Evolutionary conservation across 108 stramenopile genomes (phyloP), one percentile per base, ranked within the genome.

Genomic region (Cylindrotheca fusiformis): DNA sequence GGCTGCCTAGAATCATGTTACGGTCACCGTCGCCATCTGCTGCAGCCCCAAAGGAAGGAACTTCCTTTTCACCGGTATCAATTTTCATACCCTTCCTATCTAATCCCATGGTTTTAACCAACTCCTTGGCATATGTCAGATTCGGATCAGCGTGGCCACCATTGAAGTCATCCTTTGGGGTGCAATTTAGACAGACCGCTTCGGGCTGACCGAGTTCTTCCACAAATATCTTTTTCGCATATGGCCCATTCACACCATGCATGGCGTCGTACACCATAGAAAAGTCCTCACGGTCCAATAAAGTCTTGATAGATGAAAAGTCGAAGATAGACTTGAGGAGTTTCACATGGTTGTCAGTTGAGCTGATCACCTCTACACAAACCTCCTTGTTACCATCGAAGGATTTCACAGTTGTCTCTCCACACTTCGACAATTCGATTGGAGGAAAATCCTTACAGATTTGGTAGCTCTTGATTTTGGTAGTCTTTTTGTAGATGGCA

Each of bases 101-200:
- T 45, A 99, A 77, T 49, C 98, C 97, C 95, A 97, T 97, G 26
- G 67, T 79, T 21, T 80, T 80, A 4, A 96, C 91, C 44, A 99
- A 87, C 58, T 98, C 97, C 68, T 95, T 91, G 32, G 99, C 99
- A 75, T 99, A 99, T 21, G 97, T 98, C 46, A 99, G 82, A 86
- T 99, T 99, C 25, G 99, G 99, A 77, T 99, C 99, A 17, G 99
- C 97, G 74, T 99, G 99, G 41, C 96, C 96, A 25, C 97, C 97
- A 61, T 80, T 81, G 72, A 99, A 99, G 63, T 99, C 98, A 31
- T 97, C 96, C 86, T 90, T 90, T 54, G 98, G 97, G 12, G 74
- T 77, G 32, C 90, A 83, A 66, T 97, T 96, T 75, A 96, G 80
- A 68, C 82, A 81, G 25, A 82, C 80, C 33, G 73, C 65, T 45